Evolutionary conservation across 139 green algal genomes (phyloP).

Genomic region (Coelastrella sp.): DNA sequence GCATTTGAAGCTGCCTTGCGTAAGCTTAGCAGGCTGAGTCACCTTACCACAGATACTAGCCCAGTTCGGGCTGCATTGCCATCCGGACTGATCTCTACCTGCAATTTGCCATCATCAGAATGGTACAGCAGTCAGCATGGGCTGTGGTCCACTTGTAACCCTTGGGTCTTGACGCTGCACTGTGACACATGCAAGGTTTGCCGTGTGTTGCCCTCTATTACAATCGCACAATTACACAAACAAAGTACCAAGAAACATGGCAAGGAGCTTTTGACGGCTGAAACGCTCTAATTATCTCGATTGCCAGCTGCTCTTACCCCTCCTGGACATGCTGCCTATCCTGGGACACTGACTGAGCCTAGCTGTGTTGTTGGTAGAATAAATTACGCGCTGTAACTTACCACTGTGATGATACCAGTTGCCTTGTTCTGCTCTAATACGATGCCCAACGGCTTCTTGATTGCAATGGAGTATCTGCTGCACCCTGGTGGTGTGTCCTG

Average conservation of each 20-base stretch:
- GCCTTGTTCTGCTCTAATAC: slow-evolving; percentile 60
- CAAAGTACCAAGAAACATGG: too few relatives aligned
- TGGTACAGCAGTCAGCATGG: neutral
- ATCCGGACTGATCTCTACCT: slow-evolving; percentile 45
- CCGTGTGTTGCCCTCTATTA: too few relatives aligned
- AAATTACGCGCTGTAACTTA: neutral
- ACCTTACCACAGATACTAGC: slow-evolving; percentile 39
- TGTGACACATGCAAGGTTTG: too few relatives aligned
- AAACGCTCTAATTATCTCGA: too few relatives aligned
- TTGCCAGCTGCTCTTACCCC: too few relatives aligned
- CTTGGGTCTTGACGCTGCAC: neutral
- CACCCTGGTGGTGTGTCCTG: slow-evolving; percentile 48
- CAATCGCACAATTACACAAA: too few relatives aligned
- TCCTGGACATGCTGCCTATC: too few relatives aligned
- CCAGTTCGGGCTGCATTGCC: slow-evolving; percentile 47
- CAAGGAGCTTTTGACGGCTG: too few relatives aligned
- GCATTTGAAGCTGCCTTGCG: too few relatives aligned
- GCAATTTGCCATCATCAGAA: neutral
- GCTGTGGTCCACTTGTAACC: too few relatives aligned
- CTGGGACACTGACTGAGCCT: neutral
- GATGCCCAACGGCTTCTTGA: slow-evolving; percentile 62
- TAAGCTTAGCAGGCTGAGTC: neutral
- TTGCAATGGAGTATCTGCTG: slow-evolving; percentile 52
- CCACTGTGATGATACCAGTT: slow-evolving; percentile 56
- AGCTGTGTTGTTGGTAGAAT: neutral